These are phyloP conservation scores for Fistulinella prunicolor DNA, from an alignment of 768 basidiomycete genomes.

Conservation along the genomic window DNA sequence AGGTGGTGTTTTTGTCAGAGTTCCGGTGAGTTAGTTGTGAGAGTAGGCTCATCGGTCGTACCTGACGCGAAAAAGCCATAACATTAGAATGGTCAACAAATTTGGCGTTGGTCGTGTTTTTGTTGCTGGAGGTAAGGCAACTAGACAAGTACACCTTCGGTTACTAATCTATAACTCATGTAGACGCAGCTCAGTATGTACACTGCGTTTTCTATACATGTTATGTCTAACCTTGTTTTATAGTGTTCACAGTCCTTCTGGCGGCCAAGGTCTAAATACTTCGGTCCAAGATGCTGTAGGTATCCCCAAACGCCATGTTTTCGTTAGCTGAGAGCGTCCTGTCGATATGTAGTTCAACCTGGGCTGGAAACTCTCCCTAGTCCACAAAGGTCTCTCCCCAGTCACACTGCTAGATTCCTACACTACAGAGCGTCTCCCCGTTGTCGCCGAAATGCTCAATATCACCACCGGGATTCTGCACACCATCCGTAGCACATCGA, in stretches of 20 bases:
- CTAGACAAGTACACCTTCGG: background rate
- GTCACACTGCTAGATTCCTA: constrained; percentile 40
- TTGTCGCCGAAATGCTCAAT: constrained; percentile 45
- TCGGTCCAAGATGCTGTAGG: constrained; percentile 39
- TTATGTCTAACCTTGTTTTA: background rate
- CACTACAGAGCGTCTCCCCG: constrained; percentile 42
- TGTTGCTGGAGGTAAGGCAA: constrained; percentile 40
- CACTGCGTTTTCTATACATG: background rate
- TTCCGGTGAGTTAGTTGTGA: constrained; percentile 27
- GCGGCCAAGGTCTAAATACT: constrained; percentile 36
- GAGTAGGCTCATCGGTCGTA: background rate
- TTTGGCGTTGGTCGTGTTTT: constrained; percentile 45
- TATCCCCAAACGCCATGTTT: constrained; percentile 2
- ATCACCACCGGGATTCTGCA: constrained; percentile 31
- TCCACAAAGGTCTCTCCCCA: constrained; percentile 36
- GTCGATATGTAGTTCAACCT: constrained; percentile 39
- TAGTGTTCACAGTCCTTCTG: constrained; percentile 26
- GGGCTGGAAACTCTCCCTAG: constrained; percentile 45
- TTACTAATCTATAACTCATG: background rate
- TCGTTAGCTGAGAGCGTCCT: background rate
- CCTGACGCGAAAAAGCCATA: constrained; percentile 33
- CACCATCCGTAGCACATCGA: background rate
- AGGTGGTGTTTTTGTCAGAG: constrained; percentile 24
- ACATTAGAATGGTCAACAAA: constrained; percentile 46
- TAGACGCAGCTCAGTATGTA: constrained; percentile 46